Evolutionary conservation across 225 moss, liverwort and hornwort genomes (phyloP).

Genomic region (Straminergon stramineum): DNA sequence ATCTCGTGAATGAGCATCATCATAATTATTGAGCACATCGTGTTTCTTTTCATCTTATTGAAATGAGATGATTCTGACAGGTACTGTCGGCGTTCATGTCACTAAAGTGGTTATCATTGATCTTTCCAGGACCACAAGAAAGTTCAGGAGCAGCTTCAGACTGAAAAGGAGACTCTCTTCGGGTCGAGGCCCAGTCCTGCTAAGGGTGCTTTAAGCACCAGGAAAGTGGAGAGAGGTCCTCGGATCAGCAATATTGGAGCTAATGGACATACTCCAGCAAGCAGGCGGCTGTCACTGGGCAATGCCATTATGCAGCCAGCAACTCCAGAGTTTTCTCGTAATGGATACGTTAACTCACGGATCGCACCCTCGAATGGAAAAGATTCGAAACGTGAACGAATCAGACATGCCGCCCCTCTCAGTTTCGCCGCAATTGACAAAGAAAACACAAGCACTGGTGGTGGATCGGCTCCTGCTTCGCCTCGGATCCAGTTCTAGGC

Average conservation of each 20-base stretch:
- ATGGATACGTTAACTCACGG: conserved; percentile 27
- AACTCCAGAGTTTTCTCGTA: conserved; percentile 35
- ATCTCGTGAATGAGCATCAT: neutral
- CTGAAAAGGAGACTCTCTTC: conserved; percentile 48
- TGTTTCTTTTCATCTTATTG: neutral
- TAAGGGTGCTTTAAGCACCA: conserved; percentile 25
- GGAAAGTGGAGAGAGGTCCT: conserved; percentile 25
- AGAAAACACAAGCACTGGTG: conserved; percentile 66
- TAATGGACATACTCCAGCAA: conserved; percentile 27
- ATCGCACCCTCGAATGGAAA: conserved; percentile 31
- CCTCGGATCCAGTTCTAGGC: conserved; percentile 24
- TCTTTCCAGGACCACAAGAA: conserved; percentile 43
- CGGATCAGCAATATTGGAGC: conserved; percentile 31
- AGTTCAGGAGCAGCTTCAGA: conserved; percentile 44
- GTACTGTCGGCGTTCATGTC: neutral
- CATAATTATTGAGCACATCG: neutral
- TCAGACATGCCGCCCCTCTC: conserved; percentile 35
- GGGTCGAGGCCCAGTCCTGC: conserved; percentile 53
- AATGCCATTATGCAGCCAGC: conserved; percentile 30
- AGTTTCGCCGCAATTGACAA: conserved; percentile 53
- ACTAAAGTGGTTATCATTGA: neutral
- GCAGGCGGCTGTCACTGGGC: conserved; percentile 39
- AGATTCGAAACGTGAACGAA: conserved; percentile 38
- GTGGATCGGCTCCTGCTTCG: conserved; percentile 50
- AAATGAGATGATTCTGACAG: neutral